Conservation (phyloP, 1,284 basidiomycete genomes). For the Coniferiporia sulphurascens region DNA sequence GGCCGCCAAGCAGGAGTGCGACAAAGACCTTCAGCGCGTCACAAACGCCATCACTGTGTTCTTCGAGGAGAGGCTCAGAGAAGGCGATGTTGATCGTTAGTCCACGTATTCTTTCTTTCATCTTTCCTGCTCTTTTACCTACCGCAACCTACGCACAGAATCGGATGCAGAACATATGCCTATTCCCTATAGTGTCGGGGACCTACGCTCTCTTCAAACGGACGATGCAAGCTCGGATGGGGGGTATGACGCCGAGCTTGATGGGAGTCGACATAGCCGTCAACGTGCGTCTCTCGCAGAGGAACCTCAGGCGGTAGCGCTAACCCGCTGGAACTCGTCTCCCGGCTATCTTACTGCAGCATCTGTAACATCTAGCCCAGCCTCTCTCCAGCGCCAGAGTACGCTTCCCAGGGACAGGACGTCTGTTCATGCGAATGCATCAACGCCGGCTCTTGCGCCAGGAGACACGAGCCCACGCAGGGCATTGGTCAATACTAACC, state of each 20-base stretch:
- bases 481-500: constrained; percentile 39
- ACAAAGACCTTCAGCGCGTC: constrained; percentile 90
- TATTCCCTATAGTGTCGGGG: constrained; percentile 50
- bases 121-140: constrained; percentile 3
- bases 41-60: constrained; percentile 90
- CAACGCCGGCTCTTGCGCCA: constrained; percentile 49
- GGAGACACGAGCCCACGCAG: constrained; percentile 62
- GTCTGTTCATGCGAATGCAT: constrained; percentile 32
- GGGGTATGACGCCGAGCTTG: constrained; percentile 72
- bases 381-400: constrained; percentile 59
- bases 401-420: constrained; percentile 63
- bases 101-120: constrained; percentile 1
- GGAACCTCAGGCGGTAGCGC: constrained; percentile 34
- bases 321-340: constrained; percentile 52
- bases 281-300: constrained; percentile 64
- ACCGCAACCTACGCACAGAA: constrained; percentile 9
- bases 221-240: constrained; percentile 75
- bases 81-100: constrained; percentile 50
- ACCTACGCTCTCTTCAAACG: constrained; percentile 49
- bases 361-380: constrained; percentile 61
- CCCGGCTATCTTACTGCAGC: constrained; percentile 49
- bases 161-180: constrained; percentile 27
- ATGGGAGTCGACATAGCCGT: constrained; percentile 61
- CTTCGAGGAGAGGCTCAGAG: constrained; percentile 85
- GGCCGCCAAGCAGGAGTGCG: constrained; percentile 92